Conservation (phyloP, 179 eudicot genomes). For the Silene noctiflora region DNA sequence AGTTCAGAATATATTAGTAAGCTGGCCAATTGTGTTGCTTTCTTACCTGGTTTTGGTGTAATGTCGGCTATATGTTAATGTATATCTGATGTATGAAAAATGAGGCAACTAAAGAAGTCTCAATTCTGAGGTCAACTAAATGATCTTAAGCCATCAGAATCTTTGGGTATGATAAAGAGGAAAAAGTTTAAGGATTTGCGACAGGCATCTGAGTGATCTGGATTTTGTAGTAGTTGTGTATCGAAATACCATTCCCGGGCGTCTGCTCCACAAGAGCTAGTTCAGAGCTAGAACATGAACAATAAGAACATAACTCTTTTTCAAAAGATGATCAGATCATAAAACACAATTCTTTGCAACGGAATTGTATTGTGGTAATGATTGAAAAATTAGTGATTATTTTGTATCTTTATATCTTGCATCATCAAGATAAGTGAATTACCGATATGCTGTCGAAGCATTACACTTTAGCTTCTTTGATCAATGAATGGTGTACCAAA, state of each 20-base stretch:
- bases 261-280: too few relatives aligned
- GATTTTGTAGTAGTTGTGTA: too few relatives aligned
- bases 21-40: conserved; percentile 12
- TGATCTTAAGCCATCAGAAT: neutral
- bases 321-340: neutral
- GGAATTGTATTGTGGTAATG: neutral
- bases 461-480: neutral
- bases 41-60: neutral
- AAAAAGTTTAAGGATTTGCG: neutral
- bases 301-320: neutral
- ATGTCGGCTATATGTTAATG: neutral
- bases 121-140: neutral
- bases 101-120: neutral
- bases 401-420: neutral
- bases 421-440: neutral
- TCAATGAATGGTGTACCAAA: too few relatives aligned
- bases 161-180: neutral
- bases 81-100: conserved; percentile 1
- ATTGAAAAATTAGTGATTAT: neutral
- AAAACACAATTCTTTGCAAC: neutral
- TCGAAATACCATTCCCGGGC: too few relatives aligned
- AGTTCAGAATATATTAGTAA: neutral
- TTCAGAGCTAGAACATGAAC: too few relatives aligned
- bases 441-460: neutral
- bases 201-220: too few relatives aligned